These are phyloP conservation scores for Prunus fruticosa DNA, from an alignment of 306 rosid species.

Conservation along the genomic window DNA sequence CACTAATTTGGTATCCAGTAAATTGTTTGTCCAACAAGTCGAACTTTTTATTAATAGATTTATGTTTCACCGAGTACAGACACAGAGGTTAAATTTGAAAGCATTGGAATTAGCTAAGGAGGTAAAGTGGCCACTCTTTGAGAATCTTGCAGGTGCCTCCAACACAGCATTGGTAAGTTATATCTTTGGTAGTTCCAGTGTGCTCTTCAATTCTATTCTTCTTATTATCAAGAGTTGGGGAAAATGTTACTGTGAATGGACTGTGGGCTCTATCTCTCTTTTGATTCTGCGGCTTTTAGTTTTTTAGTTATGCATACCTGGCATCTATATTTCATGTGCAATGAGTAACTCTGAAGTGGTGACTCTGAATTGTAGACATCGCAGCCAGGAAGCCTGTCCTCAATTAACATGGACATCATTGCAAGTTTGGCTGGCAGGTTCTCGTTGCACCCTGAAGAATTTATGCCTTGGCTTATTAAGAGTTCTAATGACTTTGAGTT, in stretches of 20 bases:
- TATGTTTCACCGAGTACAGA: slow-evolving; percentile 41
- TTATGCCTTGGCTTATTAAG: slow-evolving; percentile 54
- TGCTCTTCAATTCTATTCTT: slow-evolving; percentile 13
- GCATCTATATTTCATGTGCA: neutral
- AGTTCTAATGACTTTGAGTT: slow-evolving; percentile 48
- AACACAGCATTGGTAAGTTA: slow-evolving; percentile 45
- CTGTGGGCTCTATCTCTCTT: neutral
- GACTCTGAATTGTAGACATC: slow-evolving; percentile 38
- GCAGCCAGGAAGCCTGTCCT: slow-evolving; percentile 42
- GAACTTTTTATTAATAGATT: slow-evolving; percentile 1
- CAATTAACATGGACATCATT: slow-evolving; percentile 59
- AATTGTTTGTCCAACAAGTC: neutral
- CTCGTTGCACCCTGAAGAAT: slow-evolving; percentile 45
- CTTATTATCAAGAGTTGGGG: neutral
- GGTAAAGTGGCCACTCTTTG: slow-evolving; percentile 72
- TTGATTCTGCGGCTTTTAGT: neutral
- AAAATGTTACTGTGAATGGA: neutral
- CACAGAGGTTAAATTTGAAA: slow-evolving; percentile 62
- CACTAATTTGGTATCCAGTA: neutral
- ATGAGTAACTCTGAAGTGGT: slow-evolving; percentile 2
- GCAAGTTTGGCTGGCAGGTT: slow-evolving; percentile 62
- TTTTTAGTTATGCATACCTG: slow-evolving; percentile 4
- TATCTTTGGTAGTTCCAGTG: slow-evolving; percentile 8
- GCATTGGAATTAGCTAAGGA: slow-evolving; percentile 59
- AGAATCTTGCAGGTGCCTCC: slow-evolving; percentile 42